Evolutionary conservation across 306 rosid genomes (phyloP).

Genomic region (Sicyos edulis): DNA sequence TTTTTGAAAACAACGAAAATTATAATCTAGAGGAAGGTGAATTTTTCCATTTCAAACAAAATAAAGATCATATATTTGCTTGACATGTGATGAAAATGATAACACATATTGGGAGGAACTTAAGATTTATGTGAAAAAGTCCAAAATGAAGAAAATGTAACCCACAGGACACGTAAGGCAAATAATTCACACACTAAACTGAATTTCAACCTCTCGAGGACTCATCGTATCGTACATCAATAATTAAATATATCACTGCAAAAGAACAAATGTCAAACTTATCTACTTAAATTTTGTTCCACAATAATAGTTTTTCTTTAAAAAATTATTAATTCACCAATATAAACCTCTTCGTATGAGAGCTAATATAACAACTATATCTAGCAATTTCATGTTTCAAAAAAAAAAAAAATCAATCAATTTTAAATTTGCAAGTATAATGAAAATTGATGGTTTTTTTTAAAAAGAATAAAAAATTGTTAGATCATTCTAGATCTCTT

Average conservation of each 20-base stretch:
- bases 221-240: slow-evolving; percentile 6
- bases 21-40: too few species aligned
- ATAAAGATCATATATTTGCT: neutral
- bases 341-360: too few species aligned
- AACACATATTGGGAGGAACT: too few species aligned
- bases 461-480: too few species aligned
- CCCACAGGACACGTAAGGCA: neutral
- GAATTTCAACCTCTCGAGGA: neutral
- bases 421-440: neutral
- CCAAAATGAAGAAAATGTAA: neutral
- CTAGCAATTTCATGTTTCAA: too few species aligned
- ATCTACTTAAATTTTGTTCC: neutral
- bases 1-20: too few species aligned
- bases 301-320: too few species aligned
- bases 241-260: neutral
- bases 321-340: too few species aligned
- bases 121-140: neutral
- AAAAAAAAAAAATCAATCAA: neutral
- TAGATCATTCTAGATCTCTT: too few species aligned
- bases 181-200: neutral
- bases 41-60: too few species aligned
- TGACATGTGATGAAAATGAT: neutral
- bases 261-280: neutral
- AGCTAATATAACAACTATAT: too few species aligned
- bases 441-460: neutral